Evolutionary conservation across 2,329 filamentous ascomycete genomes (phyloP), one percentile per base, ranked within the genome.

Genomic region (Epichloe gansuensis): DNA sequence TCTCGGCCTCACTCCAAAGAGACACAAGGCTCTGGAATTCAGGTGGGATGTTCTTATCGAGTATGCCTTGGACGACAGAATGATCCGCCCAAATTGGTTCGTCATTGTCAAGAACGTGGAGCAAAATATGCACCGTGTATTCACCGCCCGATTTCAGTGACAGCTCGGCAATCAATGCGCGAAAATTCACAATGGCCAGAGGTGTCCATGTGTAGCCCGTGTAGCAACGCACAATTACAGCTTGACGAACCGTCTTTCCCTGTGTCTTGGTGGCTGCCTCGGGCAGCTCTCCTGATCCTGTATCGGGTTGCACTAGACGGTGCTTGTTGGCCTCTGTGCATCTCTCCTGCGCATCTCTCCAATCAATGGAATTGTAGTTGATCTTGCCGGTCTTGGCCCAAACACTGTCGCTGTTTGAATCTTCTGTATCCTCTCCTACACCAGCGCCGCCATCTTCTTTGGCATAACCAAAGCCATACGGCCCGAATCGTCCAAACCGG

Each of bases 401-500:
- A 11, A 84, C 70, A 41, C 69, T 69, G 34, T 84, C 75, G 50
- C 77, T 80, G 72, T 85, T 88, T 21, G 86, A 77, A 37, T 74
- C 72, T 59, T 93, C 87, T 1, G 82, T 82, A 41, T 88, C 86
- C 52, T 86, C 74, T n/a, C 81, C 81, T 52, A 90, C 81, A 28
- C 79, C 81, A 0, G 80, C 69, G 23, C 90, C 90, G 13, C 90
- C 90, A 57, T 81, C 78, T 52, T 81, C 78, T 54, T 78, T 76
- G 60, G 78, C 81, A 67, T 95, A 95, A n/a, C 90, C 90, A 42
- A 90, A 72, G 0, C 90, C 90, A 62, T 95, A 95, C 0, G 89
- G 85, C 0, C 88, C 90, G 39, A 91, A 80, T 46, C 90, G 80
- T 17, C 88, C 87, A 63, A 89, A 94, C 5, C 90, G 80, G 62